Evolutionary conservation across 805 yeast species (phyloP).

Genomic region (Saccharomycopsis javanensis): DNA sequence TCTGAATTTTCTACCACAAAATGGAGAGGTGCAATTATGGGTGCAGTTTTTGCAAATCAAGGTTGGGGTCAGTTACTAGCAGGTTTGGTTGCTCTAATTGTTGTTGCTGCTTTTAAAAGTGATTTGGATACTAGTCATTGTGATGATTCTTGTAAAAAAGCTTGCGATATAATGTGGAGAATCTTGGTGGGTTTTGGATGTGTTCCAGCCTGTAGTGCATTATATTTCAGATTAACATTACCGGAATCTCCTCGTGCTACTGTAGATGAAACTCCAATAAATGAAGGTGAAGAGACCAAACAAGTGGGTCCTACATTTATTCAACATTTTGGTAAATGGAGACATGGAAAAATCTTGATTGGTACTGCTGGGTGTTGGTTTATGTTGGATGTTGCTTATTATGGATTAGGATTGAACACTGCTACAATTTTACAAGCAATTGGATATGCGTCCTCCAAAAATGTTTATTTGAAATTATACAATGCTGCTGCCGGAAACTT

Average conservation of each 20-base stretch:
- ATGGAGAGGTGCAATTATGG: conserved; percentile 98
- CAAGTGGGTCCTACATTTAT: conserved; percentile 71
- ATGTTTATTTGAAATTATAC: conserved; percentile 62
- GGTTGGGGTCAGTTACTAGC: conserved; percentile 92
- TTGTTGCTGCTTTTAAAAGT: conserved; percentile 67
- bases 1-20: conserved; percentile 89
- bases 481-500: conserved; percentile 85
- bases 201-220: conserved; percentile 77
- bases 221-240: conserved; percentile 85
- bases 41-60: conserved; percentile 92
- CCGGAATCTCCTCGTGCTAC: conserved; percentile 93
- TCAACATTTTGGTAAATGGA: conserved; percentile 76
- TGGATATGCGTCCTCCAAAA: conserved; percentile 66
- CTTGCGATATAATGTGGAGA: conserved; percentile 95
- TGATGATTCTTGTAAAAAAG: conserved; percentile 55
- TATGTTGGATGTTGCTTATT: conserved; percentile 80
- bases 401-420: conserved; percentile 79
- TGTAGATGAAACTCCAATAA: conserved; percentile 44
- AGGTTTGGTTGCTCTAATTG: conserved; percentile 70
- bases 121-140: conserved; percentile 52
- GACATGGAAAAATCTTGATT: conserved; percentile 67
- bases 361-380: conserved; percentile 94
- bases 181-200: conserved; percentile 80
- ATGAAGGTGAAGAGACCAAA: conserved; percentile 47
- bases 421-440: conserved; percentile 71